phyloP scores from a whole-genome alignment of 2,329 filamentous ascomycete genomes.

The Aspergillus awamori region DNA sequence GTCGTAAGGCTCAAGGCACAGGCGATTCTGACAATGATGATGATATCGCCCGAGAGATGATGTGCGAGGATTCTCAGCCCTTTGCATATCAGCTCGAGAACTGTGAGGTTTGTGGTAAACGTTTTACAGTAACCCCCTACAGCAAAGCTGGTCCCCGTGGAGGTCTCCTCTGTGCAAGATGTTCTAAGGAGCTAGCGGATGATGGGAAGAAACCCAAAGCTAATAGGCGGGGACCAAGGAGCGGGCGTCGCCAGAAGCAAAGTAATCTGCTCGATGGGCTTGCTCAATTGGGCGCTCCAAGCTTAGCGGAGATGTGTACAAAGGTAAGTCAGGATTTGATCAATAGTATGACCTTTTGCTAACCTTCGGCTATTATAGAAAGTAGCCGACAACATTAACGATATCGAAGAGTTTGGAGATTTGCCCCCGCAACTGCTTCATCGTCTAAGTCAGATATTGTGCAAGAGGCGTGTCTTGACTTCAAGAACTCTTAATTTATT shows the following conservation, averaged over 20 bases:
- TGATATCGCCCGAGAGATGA: conserved; percentile 52
- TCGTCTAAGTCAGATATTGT: conserved; percentile 64
- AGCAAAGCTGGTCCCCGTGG: conserved; percentile 80
- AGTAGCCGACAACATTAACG: conserved; percentile 64
- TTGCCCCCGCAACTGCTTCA: conserved; percentile 60
- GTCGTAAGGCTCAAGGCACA: conserved; percentile 46
- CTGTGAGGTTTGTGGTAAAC: conserved; percentile 80
- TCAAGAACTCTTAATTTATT: conserved; percentile 50
- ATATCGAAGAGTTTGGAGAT: conserved; percentile 67
- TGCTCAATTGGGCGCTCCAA: conserved; percentile 46
- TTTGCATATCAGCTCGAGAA: conserved; percentile 86
- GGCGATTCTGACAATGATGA: conserved; percentile 51
- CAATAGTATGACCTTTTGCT: conserved; percentile 14
- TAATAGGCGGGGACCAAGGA: conserved; percentile 58
- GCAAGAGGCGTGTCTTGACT: conserved; percentile 63
- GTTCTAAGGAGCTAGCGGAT: conserved; percentile 73
- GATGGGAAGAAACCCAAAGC: conserved; percentile 61
- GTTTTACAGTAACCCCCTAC: conserved; percentile 92
- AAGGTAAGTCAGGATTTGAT: conserved; percentile 42
- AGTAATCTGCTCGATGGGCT: conserved; percentile 82
- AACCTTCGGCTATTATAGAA: conserved; percentile 42
- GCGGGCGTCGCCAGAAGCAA: conserved; percentile 72
- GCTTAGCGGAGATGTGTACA: conserved; percentile 60
- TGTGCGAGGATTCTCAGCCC: conserved; percentile 59
- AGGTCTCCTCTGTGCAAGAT: conserved; percentile 80